phyloP scores from a whole-genome alignment of 352 stramenopile species.

The Pythium myriotylum region DNA sequence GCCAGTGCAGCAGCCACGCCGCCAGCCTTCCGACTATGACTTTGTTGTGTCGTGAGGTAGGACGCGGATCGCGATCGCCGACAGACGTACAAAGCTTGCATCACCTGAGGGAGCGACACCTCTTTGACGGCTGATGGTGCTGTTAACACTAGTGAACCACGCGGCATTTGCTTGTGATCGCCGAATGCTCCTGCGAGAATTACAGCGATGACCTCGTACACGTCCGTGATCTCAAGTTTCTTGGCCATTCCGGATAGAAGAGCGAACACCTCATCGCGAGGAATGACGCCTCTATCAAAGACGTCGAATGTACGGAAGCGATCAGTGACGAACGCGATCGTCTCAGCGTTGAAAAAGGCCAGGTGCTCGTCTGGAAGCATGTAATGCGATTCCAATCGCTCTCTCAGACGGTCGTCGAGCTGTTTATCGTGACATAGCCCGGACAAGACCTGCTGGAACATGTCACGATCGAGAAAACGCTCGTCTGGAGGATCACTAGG shows the following conservation, averaged over 20 bases:
- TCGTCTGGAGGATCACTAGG: background rate
- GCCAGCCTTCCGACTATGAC: slow-evolving; percentile 16
- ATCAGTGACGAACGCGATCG: slow-evolving; percentile 32
- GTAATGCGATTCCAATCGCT: slow-evolving; percentile 33
- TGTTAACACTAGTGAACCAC: slow-evolving; percentile 24
- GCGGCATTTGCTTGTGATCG: slow-evolving; percentile 14
- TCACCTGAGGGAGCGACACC: slow-evolving; percentile 31
- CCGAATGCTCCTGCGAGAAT: slow-evolving; percentile 13
- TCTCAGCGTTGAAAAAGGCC: slow-evolving; percentile 35
- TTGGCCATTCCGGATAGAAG: slow-evolving; percentile 40
- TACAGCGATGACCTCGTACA: slow-evolving; percentile 39
- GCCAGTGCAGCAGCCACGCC: slow-evolving; percentile 2
- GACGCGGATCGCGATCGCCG: slow-evolving; percentile 13
- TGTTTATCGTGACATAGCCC: slow-evolving; percentile 34
- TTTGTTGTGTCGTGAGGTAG: background rate
- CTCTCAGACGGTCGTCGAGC: slow-evolving; percentile 25
- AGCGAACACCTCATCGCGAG: slow-evolving; percentile 42
- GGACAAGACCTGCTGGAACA: slow-evolving; percentile 45
- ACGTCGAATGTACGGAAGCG: slow-evolving; percentile 52
- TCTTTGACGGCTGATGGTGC: slow-evolving; percentile 12
- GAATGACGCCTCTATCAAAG: slow-evolving; percentile 38
- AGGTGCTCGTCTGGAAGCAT: slow-evolving; percentile 31
- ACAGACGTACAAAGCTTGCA: slow-evolving; percentile 31
- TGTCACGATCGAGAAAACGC: slow-evolving; percentile 30
- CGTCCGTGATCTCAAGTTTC: slow-evolving; percentile 42